phyloP scores from a whole-genome alignment of 306 rosid genomes.

The Vigna unguiculata region DNA sequence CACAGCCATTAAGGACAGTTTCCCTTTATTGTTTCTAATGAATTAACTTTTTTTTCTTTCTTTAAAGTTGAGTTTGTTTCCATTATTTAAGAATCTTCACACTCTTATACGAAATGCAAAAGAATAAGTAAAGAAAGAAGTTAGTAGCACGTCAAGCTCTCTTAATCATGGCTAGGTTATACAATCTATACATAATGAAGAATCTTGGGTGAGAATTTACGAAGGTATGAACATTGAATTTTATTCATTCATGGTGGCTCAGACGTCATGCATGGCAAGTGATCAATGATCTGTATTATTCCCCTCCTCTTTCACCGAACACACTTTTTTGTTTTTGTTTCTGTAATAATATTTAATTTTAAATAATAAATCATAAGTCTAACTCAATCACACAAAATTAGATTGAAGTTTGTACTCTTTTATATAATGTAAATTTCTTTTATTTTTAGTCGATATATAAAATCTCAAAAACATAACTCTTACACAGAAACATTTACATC shows the following conservation, averaged over 20 bases:
- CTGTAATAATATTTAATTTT: no score
- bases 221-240: conserved; percentile 24
- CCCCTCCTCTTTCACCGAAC: not conserved
- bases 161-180: conserved; percentile 17
- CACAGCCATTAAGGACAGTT: conserved; percentile 24
- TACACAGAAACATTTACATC: no score
- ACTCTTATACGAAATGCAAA: not conserved
- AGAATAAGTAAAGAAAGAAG: conserved; percentile 8
- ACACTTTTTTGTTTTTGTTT: conserved; percentile 10
- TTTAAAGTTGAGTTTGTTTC: conserved; percentile 33
- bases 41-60: not conserved
- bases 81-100: conserved; percentile 27
- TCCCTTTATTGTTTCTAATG: not conserved
- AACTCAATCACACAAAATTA: no score
- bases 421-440: no score
- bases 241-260: conserved; percentile 26
- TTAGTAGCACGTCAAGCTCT: conserved; percentile 22
- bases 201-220: conserved; percentile 41
- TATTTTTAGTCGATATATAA: no score
- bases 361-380: no score
- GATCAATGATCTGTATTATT: conserved; percentile 33
- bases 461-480: no score
- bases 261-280: not conserved
- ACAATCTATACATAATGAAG: conserved; percentile 23
- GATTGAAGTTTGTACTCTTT: no score